Evolutionary conservation across 352 stramenopile genomes (phyloP), one percentile per base, ranked within the genome.

Genomic region (Pythium oligandrum): DNA sequence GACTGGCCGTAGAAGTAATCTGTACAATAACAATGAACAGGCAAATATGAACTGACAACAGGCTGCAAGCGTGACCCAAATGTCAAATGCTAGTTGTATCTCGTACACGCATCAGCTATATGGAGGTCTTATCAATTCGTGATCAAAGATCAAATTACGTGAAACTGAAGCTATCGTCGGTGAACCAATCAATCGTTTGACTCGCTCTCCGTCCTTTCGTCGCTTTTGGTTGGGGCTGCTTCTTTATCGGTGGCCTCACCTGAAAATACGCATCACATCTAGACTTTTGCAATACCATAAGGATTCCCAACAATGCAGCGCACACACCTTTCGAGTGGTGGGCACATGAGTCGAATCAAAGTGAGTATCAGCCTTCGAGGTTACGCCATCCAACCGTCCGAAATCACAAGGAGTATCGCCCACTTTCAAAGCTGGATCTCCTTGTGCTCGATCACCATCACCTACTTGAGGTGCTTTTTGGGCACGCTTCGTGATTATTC

Each of bases 121-220:
- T 48, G 43, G 17, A 26, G 17, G 17, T 26, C 17, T 26, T 26
- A 26, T 26, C 17, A 26, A 26, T 26, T 26, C 17, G 17, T 26
- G 17, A 26, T 26, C 17, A 26, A 26, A 26, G 17, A 26, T 26
- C 17, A 26, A 26, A 10, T 75, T 43, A 81, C 31, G 64, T 61
- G 43, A 81, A 81, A 11, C 65, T 71, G 49, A 81, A 81, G 6
- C 57, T 51, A 35, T 78, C 71, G 34, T 45, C 48, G 11, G 60
- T 52, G n/a, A 65, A 60, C 71, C 71, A 81, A 44, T 81, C 63
- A 43, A 57, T 37, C 8, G 44, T 40, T n/a, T 50, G 58, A 30
- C 36, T 57, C n/a, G 46, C 40, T 51, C 32, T 60, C 7, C 39
- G 36, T 9, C 30, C 7, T 26, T 54, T 53, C 8, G 37, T 53